A percentile compares a stretch with the other conserved stretches of the same genome.
phyloP scores from a whole-genome alignment of 148 eudicot species.

The Arbutus unedo region DNA sequence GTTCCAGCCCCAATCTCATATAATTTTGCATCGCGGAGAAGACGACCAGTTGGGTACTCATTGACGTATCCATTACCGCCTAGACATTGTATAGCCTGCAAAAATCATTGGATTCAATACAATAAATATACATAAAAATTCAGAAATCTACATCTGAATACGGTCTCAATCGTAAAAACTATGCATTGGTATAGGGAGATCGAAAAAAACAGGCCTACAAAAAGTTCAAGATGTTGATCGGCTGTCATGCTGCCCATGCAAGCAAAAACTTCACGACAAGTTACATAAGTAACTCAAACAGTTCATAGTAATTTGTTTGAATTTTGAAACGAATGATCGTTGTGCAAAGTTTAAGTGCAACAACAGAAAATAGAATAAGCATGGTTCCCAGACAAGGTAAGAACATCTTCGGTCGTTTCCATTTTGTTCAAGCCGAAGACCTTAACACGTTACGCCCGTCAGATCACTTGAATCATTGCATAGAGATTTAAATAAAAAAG shows the following conservation, averaged over 20 bases:
- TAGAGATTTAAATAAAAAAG: no score
- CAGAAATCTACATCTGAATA: neutral
- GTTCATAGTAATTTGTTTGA: neutral
- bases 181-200: neutral
- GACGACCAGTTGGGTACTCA: slow-evolving; percentile 89
- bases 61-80: slow-evolving; percentile 97
- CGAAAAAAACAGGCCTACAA: neutral
- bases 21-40: slow-evolving; percentile 93
- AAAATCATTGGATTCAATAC: neutral
- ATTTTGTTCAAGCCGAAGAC: no score
- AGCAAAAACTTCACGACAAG: no score
- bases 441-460: no score
- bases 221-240: neutral
- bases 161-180: neutral
- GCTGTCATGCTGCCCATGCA: no score
- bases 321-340: neutral
- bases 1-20: slow-evolving; percentile 99
- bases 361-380: neutral
- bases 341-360: neutral
- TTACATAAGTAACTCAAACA: neutral
- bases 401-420: no score
- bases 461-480: no score
- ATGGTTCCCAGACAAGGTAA: neutral
- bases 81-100: slow-evolving; percentile 93
- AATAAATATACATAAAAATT: slow-evolving; percentile 4